Base-by-base conservation (phyloP, 2,329 filamentous ascomycete genomes). In the Lomentospora prolificans region DNA sequence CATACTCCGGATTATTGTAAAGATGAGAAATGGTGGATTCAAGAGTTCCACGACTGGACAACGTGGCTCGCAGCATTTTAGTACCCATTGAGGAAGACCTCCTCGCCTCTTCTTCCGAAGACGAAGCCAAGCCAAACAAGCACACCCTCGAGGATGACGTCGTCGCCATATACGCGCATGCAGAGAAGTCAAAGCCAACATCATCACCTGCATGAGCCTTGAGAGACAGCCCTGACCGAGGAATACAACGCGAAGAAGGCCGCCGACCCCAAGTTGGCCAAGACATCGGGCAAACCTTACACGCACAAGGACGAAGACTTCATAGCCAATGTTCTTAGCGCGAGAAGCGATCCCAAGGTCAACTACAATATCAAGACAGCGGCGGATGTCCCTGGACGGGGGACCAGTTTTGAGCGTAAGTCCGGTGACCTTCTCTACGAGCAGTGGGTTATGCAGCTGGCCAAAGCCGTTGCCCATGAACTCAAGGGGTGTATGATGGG, bases 51-150 rank as follows among this genome's bases (percentile, higher is more conserved):
- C 31, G 27, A 0, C 61, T 70, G 33, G 57, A 39, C 12, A 56
- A 59, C 55, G 60, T 67, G 57, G 57, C 62, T 3, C 60, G 65
- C 4, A 61, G 64, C 57, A 67, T 73, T 50, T 73, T 71, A 60
- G 64, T 67, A 25, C 67, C 69, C 25, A 61, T 72, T 14, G 48
- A 57, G 4, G 55, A 58, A 7, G 60, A 64, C 44, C 60, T 66
- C 52, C 58, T 61, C 46, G 56, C 57, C 2, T 58, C 61, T 19
- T 60, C 60, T 41, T 31, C 55, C 1, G 54, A 60, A 3, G 61
- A 60, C 7, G 8, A 60, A 3, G 61, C 61, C 7, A 8, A 60
- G 48, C 56, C 19, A 28, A 30, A 57, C 53, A 33, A n/a, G 14
- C 41, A 50, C 22, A 24, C 31, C 7, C 36, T 58, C 10, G 28